A percentile compares a stretch with the other conserved stretches of the same genome.
Conservation (phyloP, 2,329 filamentous ascomycete genomes). For the Pezicula carpinea region DNA sequence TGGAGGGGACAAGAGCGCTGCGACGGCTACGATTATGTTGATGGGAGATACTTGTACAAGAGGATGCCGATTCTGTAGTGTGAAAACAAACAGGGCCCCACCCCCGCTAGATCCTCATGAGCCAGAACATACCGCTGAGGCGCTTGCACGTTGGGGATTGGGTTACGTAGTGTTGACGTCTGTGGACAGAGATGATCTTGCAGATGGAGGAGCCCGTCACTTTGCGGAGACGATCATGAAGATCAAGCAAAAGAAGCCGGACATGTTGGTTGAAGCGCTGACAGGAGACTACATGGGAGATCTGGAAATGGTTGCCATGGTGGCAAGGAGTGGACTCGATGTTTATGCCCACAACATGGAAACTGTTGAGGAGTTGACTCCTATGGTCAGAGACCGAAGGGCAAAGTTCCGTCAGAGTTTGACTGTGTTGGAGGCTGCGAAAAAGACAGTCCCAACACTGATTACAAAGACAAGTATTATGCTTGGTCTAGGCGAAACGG, state of each 20-base stretch:
- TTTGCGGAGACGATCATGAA: slow-evolving; percentile 91
- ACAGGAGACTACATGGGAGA: slow-evolving; percentile 87
- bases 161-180: slow-evolving; percentile 93
- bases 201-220: slow-evolving; percentile 82
- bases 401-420: slow-evolving; percentile 87
- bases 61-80: slow-evolving; percentile 93
- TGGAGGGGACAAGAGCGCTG: slow-evolving; percentile 78
- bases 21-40: slow-evolving; percentile 97
- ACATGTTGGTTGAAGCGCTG: slow-evolving; percentile 75
- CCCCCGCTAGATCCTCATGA: slow-evolving; percentile 88
- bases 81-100: slow-evolving; percentile 78
- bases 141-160: slow-evolving; percentile 84
- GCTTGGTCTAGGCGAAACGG: slow-evolving; percentile 90
- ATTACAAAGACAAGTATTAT: slow-evolving; percentile 99
- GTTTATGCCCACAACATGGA: slow-evolving; percentile 98
- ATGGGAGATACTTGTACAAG: slow-evolving; percentile 98
- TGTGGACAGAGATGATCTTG: slow-evolving; percentile 89
- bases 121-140: slow-evolving; percentile 94
- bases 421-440: slow-evolving; percentile 73
- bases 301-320: slow-evolving; percentile 77
- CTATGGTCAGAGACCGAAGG: slow-evolving; percentile 81
- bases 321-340: slow-evolving; percentile 84
- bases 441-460: slow-evolving; percentile 66
- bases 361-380: slow-evolving; percentile 86
- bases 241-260: slow-evolving; percentile 80